Evolutionary conservation across 1,284 basidiomycete genomes (phyloP).

Genomic region (Lentinula novae-zelandiae): DNA sequence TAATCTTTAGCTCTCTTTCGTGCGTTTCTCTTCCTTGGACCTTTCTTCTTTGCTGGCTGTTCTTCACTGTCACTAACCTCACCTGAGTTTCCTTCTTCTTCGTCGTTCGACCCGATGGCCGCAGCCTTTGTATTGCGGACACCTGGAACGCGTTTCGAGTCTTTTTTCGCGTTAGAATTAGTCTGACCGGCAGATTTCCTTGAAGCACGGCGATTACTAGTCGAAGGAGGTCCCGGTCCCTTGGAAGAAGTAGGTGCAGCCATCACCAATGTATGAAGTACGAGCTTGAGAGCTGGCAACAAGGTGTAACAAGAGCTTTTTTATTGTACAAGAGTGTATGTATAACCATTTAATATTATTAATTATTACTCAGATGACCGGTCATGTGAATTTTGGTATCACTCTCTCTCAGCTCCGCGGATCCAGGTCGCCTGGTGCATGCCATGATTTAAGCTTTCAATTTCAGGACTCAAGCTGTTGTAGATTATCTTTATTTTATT

Average conservation of each 20-base stretch:
- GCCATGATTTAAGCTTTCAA: too few relatives aligned
- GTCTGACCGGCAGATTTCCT: neutral
- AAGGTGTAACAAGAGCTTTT: too few relatives aligned
- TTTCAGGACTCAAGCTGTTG: too few relatives aligned
- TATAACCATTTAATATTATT: neutral
- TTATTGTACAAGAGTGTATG: neutral
- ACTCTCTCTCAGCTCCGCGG: too few relatives aligned
- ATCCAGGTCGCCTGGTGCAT: too few relatives aligned
- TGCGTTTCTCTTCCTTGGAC: neutral
- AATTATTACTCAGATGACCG: too few relatives aligned
- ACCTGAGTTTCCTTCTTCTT: neutral
- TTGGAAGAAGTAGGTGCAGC: neutral
- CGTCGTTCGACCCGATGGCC: neutral
- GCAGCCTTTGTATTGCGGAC: neutral
- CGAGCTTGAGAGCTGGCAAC: too few relatives aligned
- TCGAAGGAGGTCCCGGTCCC: neutral
- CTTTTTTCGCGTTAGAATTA: neutral
- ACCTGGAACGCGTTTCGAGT: neutral
- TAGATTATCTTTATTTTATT: too few relatives aligned
- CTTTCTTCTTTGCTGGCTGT: neutral
- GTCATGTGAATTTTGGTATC: neutral
- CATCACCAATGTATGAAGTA: neutral
- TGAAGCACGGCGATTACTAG: neutral
- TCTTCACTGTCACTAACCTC: neutral
- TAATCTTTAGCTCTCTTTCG: conserved; percentile 15